Evolutionary conservation across 148 eudicot species (phyloP).

Genomic region (Dianthus caryophyllus): DNA sequence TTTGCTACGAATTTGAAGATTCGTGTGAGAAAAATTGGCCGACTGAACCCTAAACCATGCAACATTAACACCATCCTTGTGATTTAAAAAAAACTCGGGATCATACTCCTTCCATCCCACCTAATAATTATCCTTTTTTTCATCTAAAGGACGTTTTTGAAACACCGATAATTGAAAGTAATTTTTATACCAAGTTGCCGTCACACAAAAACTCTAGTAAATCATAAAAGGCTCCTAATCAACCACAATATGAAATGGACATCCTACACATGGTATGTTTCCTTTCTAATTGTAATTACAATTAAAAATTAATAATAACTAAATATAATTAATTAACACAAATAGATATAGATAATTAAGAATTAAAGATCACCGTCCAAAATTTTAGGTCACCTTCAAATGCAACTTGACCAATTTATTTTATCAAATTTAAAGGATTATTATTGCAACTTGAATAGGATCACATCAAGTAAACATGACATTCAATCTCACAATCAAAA

Average conservation of each 20-base stretch:
- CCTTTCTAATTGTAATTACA: neutral
- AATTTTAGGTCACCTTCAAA: conserved; percentile 5
- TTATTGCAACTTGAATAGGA: conserved; percentile 21
- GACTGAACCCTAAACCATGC: too few species aligned
- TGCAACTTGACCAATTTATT: conserved; percentile 16
- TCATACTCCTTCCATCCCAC: too few species aligned
- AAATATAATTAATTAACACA: conserved; percentile 3
- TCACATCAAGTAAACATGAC: neutral
- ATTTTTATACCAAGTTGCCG: neutral
- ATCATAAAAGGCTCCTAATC: neutral
- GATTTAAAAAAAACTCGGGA: neutral
- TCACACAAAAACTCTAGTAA: neutral
- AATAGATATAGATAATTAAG: too few species aligned
- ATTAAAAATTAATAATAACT: conserved; percentile 6
- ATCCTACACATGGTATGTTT: conserved; percentile 11
- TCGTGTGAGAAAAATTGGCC: too few species aligned
- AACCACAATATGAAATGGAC: neutral
- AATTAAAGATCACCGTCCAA: conserved; percentile 22
- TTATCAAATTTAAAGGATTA: conserved; percentile 11
- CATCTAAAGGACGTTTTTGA: too few species aligned
- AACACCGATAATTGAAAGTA: neutral
- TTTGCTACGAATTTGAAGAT: too few species aligned
- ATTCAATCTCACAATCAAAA: neutral
- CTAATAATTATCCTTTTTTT: too few species aligned
- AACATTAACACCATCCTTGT: neutral